Evolutionary conservation across 768 basidiomycete genomes (phyloP).

Genomic region (Mycena haematopus): DNA sequence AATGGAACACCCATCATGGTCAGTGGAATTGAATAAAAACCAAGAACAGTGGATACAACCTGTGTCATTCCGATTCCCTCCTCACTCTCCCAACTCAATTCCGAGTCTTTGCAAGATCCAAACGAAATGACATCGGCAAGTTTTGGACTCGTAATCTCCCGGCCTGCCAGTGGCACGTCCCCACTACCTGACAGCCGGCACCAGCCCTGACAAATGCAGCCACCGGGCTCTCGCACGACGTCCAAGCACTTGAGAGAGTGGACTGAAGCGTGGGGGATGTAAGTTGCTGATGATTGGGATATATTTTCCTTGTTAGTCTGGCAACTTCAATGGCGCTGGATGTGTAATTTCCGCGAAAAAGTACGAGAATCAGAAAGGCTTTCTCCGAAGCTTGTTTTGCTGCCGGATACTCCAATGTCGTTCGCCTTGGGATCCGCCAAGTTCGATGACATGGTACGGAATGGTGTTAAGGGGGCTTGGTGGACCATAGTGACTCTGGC

Average conservation of each 20-base stretch:
- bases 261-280: background rate
- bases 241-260: background rate
- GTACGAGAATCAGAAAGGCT: background rate
- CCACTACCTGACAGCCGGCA: constrained; percentile 5
- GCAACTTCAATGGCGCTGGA: constrained; percentile 23
- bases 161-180: background rate
- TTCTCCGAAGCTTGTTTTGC: background rate
- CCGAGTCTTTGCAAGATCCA: constrained; percentile 29
- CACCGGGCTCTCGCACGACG: constrained; percentile 21
- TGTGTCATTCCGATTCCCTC: constrained; percentile 27
- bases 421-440: background rate
- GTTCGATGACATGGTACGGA: background rate
- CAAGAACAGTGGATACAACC: background rate
- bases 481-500: background rate
- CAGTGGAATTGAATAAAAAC: no score
- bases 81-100: constrained; percentile 28
- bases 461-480: background rate
- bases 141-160: background rate
- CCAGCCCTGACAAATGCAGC: constrained; percentile 23
- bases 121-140: constrained; percentile 22
- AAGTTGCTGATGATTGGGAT: background rate
- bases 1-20: background rate
- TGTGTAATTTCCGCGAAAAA: constrained; percentile 1
- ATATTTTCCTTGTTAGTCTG: constrained; percentile 21
- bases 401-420: background rate